Evolutionary conservation across 495 filamentous ascomycete species (phyloP).

Genomic region (Achaetomiella virescens): DNA sequence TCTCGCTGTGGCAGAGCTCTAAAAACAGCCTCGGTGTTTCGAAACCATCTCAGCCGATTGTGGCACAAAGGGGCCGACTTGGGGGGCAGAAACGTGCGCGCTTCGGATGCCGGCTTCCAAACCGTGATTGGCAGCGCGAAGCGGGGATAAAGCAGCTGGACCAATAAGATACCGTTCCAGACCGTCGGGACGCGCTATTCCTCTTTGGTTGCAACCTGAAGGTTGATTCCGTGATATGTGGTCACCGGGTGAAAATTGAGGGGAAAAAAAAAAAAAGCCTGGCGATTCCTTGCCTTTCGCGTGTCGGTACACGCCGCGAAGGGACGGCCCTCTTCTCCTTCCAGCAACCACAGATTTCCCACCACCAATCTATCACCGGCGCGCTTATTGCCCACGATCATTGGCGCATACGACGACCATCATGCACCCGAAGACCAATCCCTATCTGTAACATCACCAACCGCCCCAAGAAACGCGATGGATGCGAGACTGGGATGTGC

Average conservation of each 20-base stretch:
- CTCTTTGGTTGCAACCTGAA: neutral
- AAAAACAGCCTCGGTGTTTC: slow-evolving; percentile 12
- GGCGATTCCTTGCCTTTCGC: neutral
- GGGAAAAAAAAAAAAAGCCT: neutral
- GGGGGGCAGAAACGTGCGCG: slow-evolving; percentile 1
- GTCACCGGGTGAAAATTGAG: neutral
- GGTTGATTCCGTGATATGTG: neutral
- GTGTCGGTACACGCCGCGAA: neutral
- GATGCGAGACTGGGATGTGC: neutral
- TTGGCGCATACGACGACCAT: neutral
- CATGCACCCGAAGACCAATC: slow-evolving; percentile 5
- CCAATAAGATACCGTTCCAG: slow-evolving; percentile 11
- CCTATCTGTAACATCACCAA: slow-evolving; percentile 1
- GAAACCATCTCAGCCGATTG: slow-evolving; percentile 9
- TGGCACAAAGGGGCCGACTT: slow-evolving; percentile 9
- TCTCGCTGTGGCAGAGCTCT: neutral
- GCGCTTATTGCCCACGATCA: slow-evolving; percentile 11
- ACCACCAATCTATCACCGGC: neutral
- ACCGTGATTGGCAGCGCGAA: neutral
- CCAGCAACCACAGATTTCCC: neutral
- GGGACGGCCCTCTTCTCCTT: neutral
- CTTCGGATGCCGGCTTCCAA: neutral
- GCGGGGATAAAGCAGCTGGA: neutral
- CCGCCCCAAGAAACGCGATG: neutral
- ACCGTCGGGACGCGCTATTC: slow-evolving; percentile 11